These are phyloP conservation scores for Nymphaea thermarum DNA, from an alignment of 164 flowering plant species.

Conservation along the genomic window DNA sequence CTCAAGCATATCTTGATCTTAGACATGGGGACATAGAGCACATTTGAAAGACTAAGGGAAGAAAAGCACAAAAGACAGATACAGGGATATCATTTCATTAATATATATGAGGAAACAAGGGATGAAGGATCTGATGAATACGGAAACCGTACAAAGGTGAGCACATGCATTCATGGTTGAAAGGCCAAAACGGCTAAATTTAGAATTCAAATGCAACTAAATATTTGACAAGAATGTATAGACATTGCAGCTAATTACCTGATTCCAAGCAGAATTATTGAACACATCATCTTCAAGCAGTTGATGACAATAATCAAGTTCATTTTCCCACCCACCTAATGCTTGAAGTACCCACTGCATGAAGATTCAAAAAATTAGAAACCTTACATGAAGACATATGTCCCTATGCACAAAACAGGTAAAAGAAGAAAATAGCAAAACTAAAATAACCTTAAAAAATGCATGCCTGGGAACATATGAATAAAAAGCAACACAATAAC, in stretches of 20 bases:
- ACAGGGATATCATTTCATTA: background rate
- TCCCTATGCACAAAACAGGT: no score
- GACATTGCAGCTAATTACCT: constrained; percentile 28
- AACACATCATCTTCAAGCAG: constrained; percentile 74
- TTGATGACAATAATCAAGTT: constrained; percentile 60
- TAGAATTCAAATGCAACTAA: background rate
- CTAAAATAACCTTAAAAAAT: no score
- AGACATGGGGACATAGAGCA: no score
- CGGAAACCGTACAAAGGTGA: no score
- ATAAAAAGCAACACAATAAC: background rate
- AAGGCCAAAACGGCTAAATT: no score
- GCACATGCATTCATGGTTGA: no score
- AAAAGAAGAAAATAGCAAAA: no score
- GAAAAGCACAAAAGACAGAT: background rate
- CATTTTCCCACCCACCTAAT: constrained; percentile 94
- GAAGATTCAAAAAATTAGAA: background rate
- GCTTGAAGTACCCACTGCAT: constrained; percentile 92
- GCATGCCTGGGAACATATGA: background rate
- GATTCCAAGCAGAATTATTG: constrained; percentile 99
- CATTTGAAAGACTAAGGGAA: no score
- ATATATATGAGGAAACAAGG: no score
- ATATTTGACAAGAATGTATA: background rate
- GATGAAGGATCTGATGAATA: no score
- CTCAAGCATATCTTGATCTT: background rate
- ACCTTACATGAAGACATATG: no score